Base-by-base conservation (phyloP, 306 rosid species). In the Trifolium pratense region DNA sequence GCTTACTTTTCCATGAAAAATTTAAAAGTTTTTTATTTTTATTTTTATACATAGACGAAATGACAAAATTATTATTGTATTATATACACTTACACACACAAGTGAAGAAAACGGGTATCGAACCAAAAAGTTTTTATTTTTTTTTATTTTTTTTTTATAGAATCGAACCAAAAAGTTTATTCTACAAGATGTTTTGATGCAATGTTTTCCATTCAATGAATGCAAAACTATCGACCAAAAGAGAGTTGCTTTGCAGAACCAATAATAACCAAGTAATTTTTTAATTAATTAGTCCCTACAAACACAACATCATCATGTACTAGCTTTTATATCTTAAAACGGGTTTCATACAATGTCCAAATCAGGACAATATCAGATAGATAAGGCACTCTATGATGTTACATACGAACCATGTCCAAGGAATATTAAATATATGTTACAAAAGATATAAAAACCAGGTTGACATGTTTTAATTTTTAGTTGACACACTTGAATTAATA, bases 251-350 rank as follows among this genome's bases (percentile, higher is more conserved):
- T 46, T 43, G 46, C 60, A 46, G 10, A 37, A 69, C 46, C 57
- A 59, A 59, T 10, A 48, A 68, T 43, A 29, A 45, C 36, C 63
- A 63, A 17, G 45, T 20, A 52, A 51, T 20, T 39, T 21, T 29
- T 75, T 75, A 31, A 53, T 3, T 31, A 25, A 26, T 46, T 34
- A 62, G 48, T 62, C 53, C 29, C 58, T 80, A 68, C 46, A 68
- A 51, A 73, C 46, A 68, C 60, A 73, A 45, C 36, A 53, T 53
- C 17, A 46, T 64, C 77, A 69, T n/a, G 45, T 60, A n/a, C n/a
- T n/a, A 74, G 60, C 26, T 64, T 60, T 62, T 70, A 43, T 77
- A 55, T 43, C 52, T 9, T 36, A 75, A 56, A 70, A 53, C 49
- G 36, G 16, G 64, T 53, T 40, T 26, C 53, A 45, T 51, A 58